Conservation (phyloP, 1,284 basidiomycete species). For the Pseudozyma tsukubaensis region DNA sequence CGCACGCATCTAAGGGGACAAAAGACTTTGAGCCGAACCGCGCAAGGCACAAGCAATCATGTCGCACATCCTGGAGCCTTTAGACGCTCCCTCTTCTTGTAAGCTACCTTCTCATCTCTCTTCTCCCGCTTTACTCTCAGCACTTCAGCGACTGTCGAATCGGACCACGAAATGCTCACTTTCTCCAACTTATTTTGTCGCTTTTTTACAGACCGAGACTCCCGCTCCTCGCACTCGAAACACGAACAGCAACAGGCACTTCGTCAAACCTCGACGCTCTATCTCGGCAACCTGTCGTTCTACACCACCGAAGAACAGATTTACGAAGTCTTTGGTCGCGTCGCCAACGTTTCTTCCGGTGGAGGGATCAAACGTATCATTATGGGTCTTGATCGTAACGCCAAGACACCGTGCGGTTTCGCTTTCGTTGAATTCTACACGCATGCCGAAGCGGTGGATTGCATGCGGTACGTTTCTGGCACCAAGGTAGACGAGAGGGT, state of each 20-base stretch:
- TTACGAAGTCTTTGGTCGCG: slow-evolving; percentile 95
- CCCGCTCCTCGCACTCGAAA: slow-evolving; percentile 62
- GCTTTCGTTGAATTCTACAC: slow-evolving; percentile 99
- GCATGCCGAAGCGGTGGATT: slow-evolving; percentile 90
- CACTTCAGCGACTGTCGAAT: background rate
- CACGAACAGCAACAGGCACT: slow-evolving; percentile 71
- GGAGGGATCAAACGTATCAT: slow-evolving; percentile 98
- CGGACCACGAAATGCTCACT: slow-evolving; percentile 33
- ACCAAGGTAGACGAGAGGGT: slow-evolving; percentile 99
- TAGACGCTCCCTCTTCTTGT: slow-evolving; percentile 94
- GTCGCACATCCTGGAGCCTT: slow-evolving; percentile 84
- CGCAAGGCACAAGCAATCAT: slow-evolving; percentile 71
- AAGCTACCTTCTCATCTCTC: slow-evolving; percentile 72
- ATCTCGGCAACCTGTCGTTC: slow-evolving; percentile 76
- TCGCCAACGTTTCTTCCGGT: slow-evolving; percentile 86
- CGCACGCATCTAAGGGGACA: background rate
- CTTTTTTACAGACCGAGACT: slow-evolving; percentile 67
- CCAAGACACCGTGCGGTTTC: slow-evolving; percentile 98
- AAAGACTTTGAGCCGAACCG: too few relatives aligned
- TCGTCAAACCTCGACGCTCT: slow-evolving; percentile 72
- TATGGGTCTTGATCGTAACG: slow-evolving; percentile 97
- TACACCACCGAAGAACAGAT: slow-evolving; percentile 98
- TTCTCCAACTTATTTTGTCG: slow-evolving; percentile 16
- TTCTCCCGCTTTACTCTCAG: background rate
- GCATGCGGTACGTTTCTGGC: slow-evolving; percentile 92